A percentile compares a stretch with the other conserved stretches of the same genome.
These are phyloP conservation scores for Cordyceps fumosorosea DNA, from an alignment of 2,329 filamentous ascomycete species.

Conservation along the genomic window DNA sequence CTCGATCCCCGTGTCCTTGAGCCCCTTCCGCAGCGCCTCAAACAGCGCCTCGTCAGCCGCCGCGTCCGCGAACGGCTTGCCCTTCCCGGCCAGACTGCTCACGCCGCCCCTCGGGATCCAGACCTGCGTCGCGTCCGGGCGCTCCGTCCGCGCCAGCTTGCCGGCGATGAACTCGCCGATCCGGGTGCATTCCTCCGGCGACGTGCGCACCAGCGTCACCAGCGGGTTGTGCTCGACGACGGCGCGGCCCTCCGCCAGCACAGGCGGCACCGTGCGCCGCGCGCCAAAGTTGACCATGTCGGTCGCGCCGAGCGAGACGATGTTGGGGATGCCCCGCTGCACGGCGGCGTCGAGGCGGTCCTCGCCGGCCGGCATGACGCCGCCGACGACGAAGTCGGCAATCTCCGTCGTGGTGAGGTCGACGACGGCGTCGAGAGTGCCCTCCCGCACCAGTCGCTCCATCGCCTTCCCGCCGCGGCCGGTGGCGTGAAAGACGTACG, in stretches of 20 bases:
- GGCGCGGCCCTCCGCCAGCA: conserved; percentile 39
- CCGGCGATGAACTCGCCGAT: conserved; percentile 50
- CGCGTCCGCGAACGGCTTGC: conserved; percentile 45
- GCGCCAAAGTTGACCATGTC: conserved; percentile 63
- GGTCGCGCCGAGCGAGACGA: conserved; percentile 44
- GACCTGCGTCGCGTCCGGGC: conserved; percentile 41
- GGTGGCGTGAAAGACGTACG: conserved; percentile 64
- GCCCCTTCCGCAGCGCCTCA: conserved; percentile 39
- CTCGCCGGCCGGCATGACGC: conserved; percentile 54
- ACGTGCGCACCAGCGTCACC: conserved; percentile 61
- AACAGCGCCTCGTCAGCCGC: conserved; percentile 45
- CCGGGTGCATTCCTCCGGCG: conserved; percentile 44
- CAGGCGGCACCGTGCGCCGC: conserved; percentile 45
- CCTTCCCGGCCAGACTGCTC: conserved; percentile 51
- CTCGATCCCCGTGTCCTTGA: conserved; percentile 41
- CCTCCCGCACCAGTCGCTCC: conserved; percentile 55
- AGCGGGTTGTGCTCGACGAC: conserved; percentile 60
- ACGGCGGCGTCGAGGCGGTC: conserved; percentile 51
- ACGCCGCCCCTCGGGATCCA: conserved; percentile 55
- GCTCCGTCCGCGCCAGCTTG: conserved; percentile 40
- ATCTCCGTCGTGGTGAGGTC: conserved; percentile 69
- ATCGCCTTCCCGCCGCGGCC: conserved; percentile 62
- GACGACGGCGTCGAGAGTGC: conserved; percentile 56
- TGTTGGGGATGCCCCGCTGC: conserved; percentile 47
- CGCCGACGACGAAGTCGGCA: conserved; percentile 56